phyloP scores from a whole-genome alignment of 495 filamentous ascomycete genomes.

The Xylaria sp. region DNA sequence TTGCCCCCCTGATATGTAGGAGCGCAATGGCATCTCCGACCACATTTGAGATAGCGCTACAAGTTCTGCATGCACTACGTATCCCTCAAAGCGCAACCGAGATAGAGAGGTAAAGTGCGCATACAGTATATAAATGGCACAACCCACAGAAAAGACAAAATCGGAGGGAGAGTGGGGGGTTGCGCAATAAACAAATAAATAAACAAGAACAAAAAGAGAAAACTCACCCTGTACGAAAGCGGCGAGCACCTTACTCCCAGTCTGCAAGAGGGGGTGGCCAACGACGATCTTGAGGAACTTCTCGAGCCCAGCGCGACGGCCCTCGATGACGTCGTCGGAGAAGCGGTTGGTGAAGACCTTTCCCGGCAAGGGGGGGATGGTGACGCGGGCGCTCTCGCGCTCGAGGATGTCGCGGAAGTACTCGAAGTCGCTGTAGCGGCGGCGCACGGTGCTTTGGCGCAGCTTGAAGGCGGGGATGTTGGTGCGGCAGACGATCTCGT shows the following conservation, averaged over 20 bases:
- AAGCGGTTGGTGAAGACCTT: conserved; percentile 99
- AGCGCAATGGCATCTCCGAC: neutral
- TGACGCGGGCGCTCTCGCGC: conserved; percentile 90
- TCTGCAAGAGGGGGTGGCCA: conserved; percentile 94
- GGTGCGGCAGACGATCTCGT: conserved; percentile 95
- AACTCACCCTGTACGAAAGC: conserved; percentile 93
- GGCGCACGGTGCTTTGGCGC: conserved; percentile 77
- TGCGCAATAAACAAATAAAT: too few relatives aligned
- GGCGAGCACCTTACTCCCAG: conserved; percentile 93
- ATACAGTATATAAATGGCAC: neutral
- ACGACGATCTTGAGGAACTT: conserved; percentile 98
- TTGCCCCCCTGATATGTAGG: neutral
- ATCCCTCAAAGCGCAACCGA: neutral
- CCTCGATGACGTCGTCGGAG: conserved; percentile 98
- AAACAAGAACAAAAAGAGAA: conserved; percentile 5
- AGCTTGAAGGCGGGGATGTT: conserved; percentile 99
- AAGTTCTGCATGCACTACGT: neutral
- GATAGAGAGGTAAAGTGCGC: neutral
- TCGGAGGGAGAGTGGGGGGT: conserved; percentile 24
- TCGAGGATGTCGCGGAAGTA: conserved; percentile 98
- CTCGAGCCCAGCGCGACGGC: conserved; percentile 88
- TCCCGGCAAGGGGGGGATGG: conserved; percentile 92
- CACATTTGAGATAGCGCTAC: neutral
- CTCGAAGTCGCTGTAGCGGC: conserved; percentile 97
- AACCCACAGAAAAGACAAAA: neutral